phyloP scores from a whole-genome alignment of 1,284 basidiomycete species.

The Heterobasidion occidentale region DNA sequence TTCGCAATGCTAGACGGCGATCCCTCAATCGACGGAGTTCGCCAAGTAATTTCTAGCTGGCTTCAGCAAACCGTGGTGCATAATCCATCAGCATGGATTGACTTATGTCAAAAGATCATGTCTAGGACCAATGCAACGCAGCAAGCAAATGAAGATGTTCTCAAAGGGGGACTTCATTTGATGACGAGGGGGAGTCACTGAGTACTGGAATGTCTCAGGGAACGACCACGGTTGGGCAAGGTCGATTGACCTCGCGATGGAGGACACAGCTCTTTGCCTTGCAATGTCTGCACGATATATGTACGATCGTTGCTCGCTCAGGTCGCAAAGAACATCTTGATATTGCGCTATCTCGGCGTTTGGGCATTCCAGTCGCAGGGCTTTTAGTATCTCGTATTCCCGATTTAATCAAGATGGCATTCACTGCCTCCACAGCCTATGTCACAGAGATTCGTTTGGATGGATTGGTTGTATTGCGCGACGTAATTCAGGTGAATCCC shows the following conservation, averaged over 20 bases:
- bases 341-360: slow-evolving; percentile 44
- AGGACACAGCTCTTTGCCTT: slow-evolving; percentile 94
- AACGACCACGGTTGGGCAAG: slow-evolving; percentile 25
- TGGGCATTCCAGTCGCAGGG: slow-evolving; percentile 28
- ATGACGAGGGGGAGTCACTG: slow-evolving; percentile 90
- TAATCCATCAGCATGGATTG: slow-evolving; percentile 96
- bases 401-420: slow-evolving; percentile 96
- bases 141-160: slow-evolving; percentile 55
- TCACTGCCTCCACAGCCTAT: slow-evolving; percentile 93
- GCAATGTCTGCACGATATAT: slow-evolving; percentile 88
- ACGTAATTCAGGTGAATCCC: slow-evolving; percentile 77
- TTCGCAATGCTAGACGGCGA: slow-evolving; percentile 95
- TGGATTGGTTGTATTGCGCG: slow-evolving; percentile 82
- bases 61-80: slow-evolving; percentile 88
- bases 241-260: slow-evolving; percentile 76
- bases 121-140: slow-evolving; percentile 78
- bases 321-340: slow-evolving; percentile 81
- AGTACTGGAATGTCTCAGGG: slow-evolving; percentile 47
- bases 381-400: slow-evolving; percentile 77
- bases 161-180: slow-evolving; percentile 50
- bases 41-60: slow-evolving; percentile 94
- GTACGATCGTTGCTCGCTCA: slow-evolving; percentile 65
- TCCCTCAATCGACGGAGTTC: slow-evolving; percentile 89
- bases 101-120: slow-evolving; percentile 96
- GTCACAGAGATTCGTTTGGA: slow-evolving; percentile 95